phyloP scores from a whole-genome alignment of 139 green algal genomes.

The Asterochloris erici region DNA sequence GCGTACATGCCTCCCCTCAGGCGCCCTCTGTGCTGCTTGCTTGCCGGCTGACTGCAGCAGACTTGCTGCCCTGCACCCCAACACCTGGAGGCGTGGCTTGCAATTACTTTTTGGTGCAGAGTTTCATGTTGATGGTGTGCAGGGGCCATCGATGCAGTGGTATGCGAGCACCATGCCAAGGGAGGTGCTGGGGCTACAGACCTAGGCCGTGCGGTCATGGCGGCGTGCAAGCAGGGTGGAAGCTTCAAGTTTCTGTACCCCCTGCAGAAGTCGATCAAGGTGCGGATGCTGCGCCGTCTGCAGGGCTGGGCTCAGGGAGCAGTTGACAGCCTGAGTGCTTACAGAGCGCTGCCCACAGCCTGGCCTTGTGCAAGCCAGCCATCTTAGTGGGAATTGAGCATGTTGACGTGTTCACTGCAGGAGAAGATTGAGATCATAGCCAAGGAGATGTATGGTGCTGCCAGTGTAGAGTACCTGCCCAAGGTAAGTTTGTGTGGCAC shows the following conservation, averaged over 20 bases:
- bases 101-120: not conserved
- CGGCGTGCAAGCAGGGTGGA: slow-evolving; percentile 53
- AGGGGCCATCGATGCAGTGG: slow-evolving; percentile 79
- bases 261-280: slow-evolving; percentile 76
- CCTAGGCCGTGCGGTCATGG: slow-evolving; percentile 80
- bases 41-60: too few relatives aligned
- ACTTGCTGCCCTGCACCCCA: not conserved
- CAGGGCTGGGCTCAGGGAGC: too few relatives aligned
- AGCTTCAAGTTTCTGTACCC: slow-evolving; percentile 92
- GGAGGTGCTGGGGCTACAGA: slow-evolving; percentile 85
- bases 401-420: slow-evolving; percentile 40
- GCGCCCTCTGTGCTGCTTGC: too few relatives aligned
- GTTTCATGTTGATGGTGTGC: slow-evolving; percentile 9
- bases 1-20: too few relatives aligned
- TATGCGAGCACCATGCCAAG: slow-evolving; percentile 85
- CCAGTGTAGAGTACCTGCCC: slow-evolving; percentile 75
- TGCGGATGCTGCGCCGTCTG: too few relatives aligned
- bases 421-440: slow-evolving; percentile 95
- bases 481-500: too few relatives aligned
- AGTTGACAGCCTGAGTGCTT: too few relatives aligned
- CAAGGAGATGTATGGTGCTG: slow-evolving; percentile 81
- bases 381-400: slow-evolving; percentile 19
- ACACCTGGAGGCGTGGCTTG: not conserved
- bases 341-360: too few relatives aligned
- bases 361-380: not conserved